phyloP scores from a whole-genome alignment of 202 grass and related monocot genomes.

The Carex sylvatica region DNA sequence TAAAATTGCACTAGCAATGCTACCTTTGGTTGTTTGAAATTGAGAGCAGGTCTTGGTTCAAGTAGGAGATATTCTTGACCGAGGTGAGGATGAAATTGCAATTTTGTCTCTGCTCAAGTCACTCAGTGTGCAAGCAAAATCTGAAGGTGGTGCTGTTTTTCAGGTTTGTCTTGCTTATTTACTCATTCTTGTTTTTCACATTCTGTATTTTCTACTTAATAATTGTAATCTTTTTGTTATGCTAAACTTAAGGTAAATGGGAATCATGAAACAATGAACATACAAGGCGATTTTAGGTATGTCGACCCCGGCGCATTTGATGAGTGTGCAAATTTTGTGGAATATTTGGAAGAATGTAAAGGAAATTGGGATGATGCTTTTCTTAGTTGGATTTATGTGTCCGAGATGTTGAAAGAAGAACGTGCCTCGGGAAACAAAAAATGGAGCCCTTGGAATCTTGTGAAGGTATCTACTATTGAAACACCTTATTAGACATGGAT shows the following conservation, averaged over 20 bases:
- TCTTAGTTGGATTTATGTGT: slow-evolving; percentile 67
- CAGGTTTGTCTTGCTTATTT: slow-evolving; percentile 43
- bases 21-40: slow-evolving; percentile 1
- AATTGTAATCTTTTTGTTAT: not conserved
- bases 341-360: slow-evolving; percentile 68
- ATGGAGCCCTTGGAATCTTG: slow-evolving; percentile 61
- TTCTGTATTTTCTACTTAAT: not conserved
- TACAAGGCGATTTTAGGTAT: slow-evolving; percentile 86
- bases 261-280: slow-evolving; percentile 97
- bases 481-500: not conserved
- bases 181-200: not conserved
- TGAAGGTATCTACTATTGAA: slow-evolving; percentile 51
- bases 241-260: slow-evolving; percentile 58
- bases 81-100: slow-evolving; percentile 83
- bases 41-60: slow-evolving; percentile 69
- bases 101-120: slow-evolving; percentile 77
- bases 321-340: slow-evolving; percentile 72
- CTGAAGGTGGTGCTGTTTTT: slow-evolving; percentile 89
- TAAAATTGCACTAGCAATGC: not conserved
- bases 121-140: slow-evolving; percentile 63
- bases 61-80: slow-evolving; percentile 92
- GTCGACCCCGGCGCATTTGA: slow-evolving; percentile 60
- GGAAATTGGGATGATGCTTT: slow-evolving; percentile 73
- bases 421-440: slow-evolving; percentile 25
- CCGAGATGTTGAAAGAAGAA: slow-evolving; percentile 48